Evolutionary conservation across 2,329 filamentous ascomycete species (phyloP), one percentile per base, ranked within the genome.

Genomic region (Verticillium tricorpus): DNA sequence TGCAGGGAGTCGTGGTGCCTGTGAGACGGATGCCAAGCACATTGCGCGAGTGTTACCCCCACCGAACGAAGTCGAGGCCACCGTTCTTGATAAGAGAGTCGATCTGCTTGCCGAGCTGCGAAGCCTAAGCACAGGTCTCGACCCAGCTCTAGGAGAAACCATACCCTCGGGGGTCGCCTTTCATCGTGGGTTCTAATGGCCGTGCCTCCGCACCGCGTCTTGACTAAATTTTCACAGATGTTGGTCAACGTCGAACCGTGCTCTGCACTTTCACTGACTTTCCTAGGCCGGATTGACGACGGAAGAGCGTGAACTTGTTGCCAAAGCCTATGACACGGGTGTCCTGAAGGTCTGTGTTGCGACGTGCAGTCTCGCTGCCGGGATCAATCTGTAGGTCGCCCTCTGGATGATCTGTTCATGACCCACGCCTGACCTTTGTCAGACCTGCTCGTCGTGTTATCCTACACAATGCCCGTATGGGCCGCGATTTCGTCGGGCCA

Each of bases 291-390:
- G 87, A 14, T 80, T 93, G 68, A 93, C 90, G 0, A 87, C 83
- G 0, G 90, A 93, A 73, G 90, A 93, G 71, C 82, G 90, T 57
- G 89, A 92, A 57, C 75, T 92, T 8, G 82, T 93, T 60, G 86
- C 89, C 2, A 82, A 81, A 39, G 89, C 89, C 14, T 93, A 92
- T 66, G 90, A 93, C 69, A 73, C 77, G 45, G 89, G 90, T 0
- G 78, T 83, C 5, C 71, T 93, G 19, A 88, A 89, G 66, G 85
- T 92, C 1, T 87, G 91, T 59, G 86, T 92, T 17, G 90, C 90
- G 40, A 93, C 90, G 1, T 92, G 89, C 68, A 92, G 89, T 70
- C 81, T 93, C 61, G 90, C 90, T n/a, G 90, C 90, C 15, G 90
- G 90, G n/a, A 91, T 93, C 62, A 93, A 93, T 72, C 76, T 93